Evolutionary conservation across 1,284 basidiomycete species (phyloP), one percentile per base, ranked within the genome.

Genomic region (Cryptococcus wingfieldii): DNA sequence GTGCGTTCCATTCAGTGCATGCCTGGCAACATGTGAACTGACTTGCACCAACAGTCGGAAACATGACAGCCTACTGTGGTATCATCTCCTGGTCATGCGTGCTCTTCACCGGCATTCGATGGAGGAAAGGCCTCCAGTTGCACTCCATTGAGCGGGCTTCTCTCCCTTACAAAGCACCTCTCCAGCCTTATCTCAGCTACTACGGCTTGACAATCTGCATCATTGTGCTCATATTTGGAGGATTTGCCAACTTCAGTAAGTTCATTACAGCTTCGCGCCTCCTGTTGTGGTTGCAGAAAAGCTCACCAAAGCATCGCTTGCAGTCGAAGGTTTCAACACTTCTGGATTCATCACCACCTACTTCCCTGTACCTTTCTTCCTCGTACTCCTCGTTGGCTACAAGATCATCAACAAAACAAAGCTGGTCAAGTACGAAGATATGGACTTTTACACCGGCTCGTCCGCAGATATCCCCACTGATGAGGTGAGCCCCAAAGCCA

Each of bases 141-240:
- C 86, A 88, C 54, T 85, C 85, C 13, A 79, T 84, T 59, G 81
- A 80, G 3, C 80, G 86, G n/a, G 80, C 85, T 45, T 72, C 77
- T 10, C 78, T 89, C 12, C 84, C 85, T 0, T 89, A 86, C 75
- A 83, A 82, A 66, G 85, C 86, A 54, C 63, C 60, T 14, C 54
- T 65, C 56, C 60, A 68, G 55, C 64, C 67, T 12, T 66, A 69
- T 66, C 60, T 69, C 34, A 61, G 70, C 37, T 72, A 63, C 54
- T 82, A 85, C 65, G 84, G 83, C 34, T 71, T 88, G 28, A 69
- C 81, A 57, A 60, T 75, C 43, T 87, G 86, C 5, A 76, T 62
- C 2, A 77, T 86, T 59, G 83, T 88, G 64, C 82, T 82, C 7
- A 57, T 88, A 37, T 88, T 88, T 79, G 83, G 82, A 71, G 81